Evolutionary conservation across 2,329 filamentous ascomycete species (phyloP).

Genomic region (Sporothrix globosa): DNA sequence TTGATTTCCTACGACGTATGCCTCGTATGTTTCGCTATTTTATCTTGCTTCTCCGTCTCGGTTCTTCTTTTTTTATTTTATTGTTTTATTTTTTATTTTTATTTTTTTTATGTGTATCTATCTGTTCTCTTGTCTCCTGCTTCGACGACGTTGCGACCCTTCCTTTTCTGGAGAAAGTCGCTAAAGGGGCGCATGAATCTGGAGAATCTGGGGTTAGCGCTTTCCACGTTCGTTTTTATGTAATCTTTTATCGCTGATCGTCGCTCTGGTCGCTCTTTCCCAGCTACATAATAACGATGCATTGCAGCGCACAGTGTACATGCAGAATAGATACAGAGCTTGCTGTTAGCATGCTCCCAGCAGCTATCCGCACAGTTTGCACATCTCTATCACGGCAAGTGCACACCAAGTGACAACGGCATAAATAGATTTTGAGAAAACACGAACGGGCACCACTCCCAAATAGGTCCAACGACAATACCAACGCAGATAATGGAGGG

Average conservation of each 20-base stretch:
- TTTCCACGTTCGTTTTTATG: neutral
- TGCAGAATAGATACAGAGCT: neutral
- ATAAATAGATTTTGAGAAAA: conserved; percentile 2
- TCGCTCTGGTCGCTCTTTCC: neutral
- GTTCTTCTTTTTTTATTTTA: neutral
- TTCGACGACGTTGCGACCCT: neutral
- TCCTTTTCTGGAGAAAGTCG: conserved; percentile 12
- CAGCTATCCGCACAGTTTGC: neutral
- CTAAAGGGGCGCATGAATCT: conserved; percentile 23
- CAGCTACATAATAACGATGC: neutral
- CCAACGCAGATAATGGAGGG: conserved; percentile 10
- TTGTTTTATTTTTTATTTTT: neutral
- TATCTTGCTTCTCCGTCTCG: too few relatives aligned
- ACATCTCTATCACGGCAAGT: neutral
- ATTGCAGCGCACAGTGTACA: too few relatives aligned
- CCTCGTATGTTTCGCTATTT: too few relatives aligned
- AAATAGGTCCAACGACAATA: neutral
- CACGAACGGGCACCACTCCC: neutral
- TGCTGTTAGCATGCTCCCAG: neutral
- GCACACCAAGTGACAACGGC: neutral
- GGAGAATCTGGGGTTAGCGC: conserved; percentile 28
- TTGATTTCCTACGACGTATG: too few relatives aligned
- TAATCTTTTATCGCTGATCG: neutral
- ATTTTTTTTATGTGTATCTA: neutral
- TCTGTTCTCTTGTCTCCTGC: conserved; percentile 1